Evolutionary conservation across 2,329 filamentous ascomycete species (phyloP).

Genomic region (Paraphaeosphaeria sporulosa): DNA sequence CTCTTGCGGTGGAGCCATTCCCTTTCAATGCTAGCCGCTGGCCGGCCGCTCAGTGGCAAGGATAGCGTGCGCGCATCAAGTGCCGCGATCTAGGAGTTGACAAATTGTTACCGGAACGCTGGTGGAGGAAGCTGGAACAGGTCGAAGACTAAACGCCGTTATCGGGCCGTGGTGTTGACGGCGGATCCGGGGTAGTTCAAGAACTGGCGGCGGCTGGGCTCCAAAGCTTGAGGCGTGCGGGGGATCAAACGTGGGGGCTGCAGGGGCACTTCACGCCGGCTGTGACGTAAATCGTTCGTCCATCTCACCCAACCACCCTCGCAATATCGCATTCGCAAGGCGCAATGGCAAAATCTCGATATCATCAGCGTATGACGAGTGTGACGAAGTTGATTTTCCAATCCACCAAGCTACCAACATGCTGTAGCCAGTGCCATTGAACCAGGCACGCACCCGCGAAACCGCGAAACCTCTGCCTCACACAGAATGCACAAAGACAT

Average conservation of each 20-base stretch:
- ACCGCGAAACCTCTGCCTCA: too few relatives aligned
- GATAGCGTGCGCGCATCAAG: not conserved
- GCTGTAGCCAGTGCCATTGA: too few relatives aligned
- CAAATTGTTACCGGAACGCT: not conserved
- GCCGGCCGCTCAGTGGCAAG: not conserved
- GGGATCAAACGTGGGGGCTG: slow-evolving; percentile 3
- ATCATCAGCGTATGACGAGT: too few relatives aligned
- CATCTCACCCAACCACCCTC: not conserved
- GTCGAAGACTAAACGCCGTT: not conserved
- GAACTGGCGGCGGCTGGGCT: slow-evolving; percentile 8
- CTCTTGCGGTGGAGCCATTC: not conserved
- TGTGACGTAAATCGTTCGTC: not conserved
- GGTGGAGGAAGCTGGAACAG: not conserved
- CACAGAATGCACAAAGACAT: too few relatives aligned
- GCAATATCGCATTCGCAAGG: not conserved
- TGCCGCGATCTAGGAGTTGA: not conserved
- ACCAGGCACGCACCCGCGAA: too few relatives aligned
- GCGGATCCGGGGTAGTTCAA: not conserved
- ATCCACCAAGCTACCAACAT: too few relatives aligned
- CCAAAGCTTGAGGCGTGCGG: slow-evolving; percentile 7
- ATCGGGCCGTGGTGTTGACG: not conserved
- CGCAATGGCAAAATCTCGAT: not conserved
- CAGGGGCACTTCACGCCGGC: not conserved
- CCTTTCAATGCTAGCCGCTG: not conserved
- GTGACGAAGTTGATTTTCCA: too few relatives aligned